These are phyloP conservation scores for Byssoonygena ceratinophila DNA, from an alignment of 2,329 filamentous ascomycete genomes.

Conservation along the genomic window DNA sequence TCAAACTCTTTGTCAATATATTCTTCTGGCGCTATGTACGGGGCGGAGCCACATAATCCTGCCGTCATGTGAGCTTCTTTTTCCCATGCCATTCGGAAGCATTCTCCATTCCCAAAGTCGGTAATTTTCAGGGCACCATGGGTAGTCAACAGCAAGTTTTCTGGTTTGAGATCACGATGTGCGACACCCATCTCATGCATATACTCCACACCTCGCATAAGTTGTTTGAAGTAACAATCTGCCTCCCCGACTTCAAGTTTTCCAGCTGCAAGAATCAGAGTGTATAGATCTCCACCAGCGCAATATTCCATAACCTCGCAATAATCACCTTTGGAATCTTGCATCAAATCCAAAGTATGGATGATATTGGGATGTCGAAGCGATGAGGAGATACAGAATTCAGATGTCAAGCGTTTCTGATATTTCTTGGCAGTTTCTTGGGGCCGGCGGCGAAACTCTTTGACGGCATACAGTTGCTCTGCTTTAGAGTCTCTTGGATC, in stretches of 20 bases:
- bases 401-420: conserved; percentile 89
- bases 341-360: conserved; percentile 86
- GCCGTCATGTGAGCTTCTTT: conserved; percentile 97
- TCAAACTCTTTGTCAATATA: conserved; percentile 95
- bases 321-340: conserved; percentile 93
- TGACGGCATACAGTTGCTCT: conserved; percentile 92
- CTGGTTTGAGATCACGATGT: conserved; percentile 90
- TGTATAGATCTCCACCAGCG: conserved; percentile 91
- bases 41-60: conserved; percentile 88
- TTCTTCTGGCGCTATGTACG: conserved; percentile 95
- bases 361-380: conserved; percentile 96
- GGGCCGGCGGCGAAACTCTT: conserved; percentile 89
- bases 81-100: conserved; percentile 99
- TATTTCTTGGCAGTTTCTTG: conserved; percentile 96
- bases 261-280: conserved; percentile 76
- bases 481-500: conserved; percentile 62
- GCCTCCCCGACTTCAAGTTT: conserved; percentile 84
- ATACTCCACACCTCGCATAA: conserved; percentile 98
- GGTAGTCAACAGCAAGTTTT: conserved; percentile 87
- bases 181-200: conserved; percentile 99
- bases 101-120: conserved; percentile 97
- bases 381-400: conserved; percentile 97
- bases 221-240: conserved; percentile 97
- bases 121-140: conserved; percentile 93
- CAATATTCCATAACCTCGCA: conserved; percentile 99